Percentiles rank a stretch among this genome's conserved stretches.
Conservation (phyloP, 2,329 filamentous ascomycete genomes). For the Parascedosporium putredinis region DNA sequence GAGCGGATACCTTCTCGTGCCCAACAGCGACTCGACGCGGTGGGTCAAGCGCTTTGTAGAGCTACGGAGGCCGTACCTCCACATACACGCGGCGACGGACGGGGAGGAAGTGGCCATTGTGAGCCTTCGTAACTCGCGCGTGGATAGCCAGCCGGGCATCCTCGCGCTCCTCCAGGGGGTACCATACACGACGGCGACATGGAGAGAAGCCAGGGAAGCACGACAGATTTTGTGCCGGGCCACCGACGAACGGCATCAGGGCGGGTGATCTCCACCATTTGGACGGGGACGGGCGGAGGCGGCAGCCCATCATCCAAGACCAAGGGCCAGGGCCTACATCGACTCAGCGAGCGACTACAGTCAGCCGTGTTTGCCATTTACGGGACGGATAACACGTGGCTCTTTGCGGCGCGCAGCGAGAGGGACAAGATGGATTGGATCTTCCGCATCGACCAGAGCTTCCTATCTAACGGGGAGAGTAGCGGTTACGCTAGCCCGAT, state of each 20-base stretch:
- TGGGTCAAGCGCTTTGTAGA: conserved; percentile 95
- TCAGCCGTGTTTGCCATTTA: conserved; percentile 88
- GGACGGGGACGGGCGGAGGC: conserved; percentile 36
- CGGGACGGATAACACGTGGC: conserved; percentile 85
- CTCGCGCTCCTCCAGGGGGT: conserved; percentile 58
- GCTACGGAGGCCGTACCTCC: conserved; percentile 79
- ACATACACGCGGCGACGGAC: conserved; percentile 74
- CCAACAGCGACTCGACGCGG: conserved; percentile 67
- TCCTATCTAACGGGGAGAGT: conserved; percentile 37
- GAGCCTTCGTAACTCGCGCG: conserved; percentile 77
- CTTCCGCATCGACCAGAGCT: conserved; percentile 80
- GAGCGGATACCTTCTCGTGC: conserved; percentile 77
- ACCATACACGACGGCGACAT: conserved; percentile 26
- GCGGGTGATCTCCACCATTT: conserved; percentile 43
- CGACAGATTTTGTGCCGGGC: conserved; percentile 29
- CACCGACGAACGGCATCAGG: conserved; percentile 41
- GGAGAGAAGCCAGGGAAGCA: conserved; percentile 20
- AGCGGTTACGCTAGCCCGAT: conserved; percentile 28
- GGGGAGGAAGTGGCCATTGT: conserved; percentile 87
- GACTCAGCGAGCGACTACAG: conserved; percentile 47
- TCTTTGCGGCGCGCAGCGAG: conserved; percentile 84
- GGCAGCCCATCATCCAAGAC: background rate
- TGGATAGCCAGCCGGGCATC: conserved; percentile 86
- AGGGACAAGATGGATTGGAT: conserved; percentile 97
- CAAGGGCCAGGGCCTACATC: conserved; percentile 33